phyloP scores from a whole-genome alignment of 768 basidiomycete genomes.

The Naganishia antarctica region DNA sequence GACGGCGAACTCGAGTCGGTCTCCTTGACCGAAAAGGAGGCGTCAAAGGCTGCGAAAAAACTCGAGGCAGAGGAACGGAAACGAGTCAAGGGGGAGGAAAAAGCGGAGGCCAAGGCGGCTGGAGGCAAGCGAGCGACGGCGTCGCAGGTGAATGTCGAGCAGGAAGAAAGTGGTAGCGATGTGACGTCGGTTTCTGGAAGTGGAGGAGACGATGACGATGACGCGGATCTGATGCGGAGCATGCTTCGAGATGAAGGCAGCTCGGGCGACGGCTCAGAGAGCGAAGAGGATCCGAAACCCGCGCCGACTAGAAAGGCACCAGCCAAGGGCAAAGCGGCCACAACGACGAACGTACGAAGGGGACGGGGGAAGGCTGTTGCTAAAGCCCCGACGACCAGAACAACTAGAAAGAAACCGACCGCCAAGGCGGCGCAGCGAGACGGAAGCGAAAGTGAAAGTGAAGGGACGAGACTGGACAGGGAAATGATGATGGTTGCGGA shows the following conservation, averaged over 20 bases:
- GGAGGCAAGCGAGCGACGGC: background rate
- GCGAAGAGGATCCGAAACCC: background rate
- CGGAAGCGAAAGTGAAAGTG: constrained; percentile 3
- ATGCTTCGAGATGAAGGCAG: background rate
- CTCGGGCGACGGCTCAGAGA: background rate
- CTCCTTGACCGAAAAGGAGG: constrained; percentile 14
- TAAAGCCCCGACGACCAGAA: background rate
- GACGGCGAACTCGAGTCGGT: constrained; percentile 24
- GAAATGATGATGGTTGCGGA: constrained; percentile 10
- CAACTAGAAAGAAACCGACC: background rate
- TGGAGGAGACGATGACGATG: background rate
- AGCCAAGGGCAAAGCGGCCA: background rate
- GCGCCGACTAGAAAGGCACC: background rate
- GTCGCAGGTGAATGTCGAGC: background rate
- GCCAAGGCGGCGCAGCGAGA: background rate
- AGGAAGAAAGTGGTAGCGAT: background rate
- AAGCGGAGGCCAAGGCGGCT: constrained; percentile 11
- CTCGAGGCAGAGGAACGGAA: constrained; percentile 5
- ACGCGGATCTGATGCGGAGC: constrained; percentile 8
- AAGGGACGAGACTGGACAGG: constrained; percentile 16
- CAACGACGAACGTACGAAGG: background rate
- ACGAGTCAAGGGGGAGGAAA: constrained; percentile 10
- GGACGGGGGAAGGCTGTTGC: background rate
- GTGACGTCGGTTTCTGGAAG: background rate
- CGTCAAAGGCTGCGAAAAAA: constrained; percentile 16